phyloP scores from a whole-genome alignment of 2,329 filamentous ascomycete species.

The Colletotrichum chlorophyti region DNA sequence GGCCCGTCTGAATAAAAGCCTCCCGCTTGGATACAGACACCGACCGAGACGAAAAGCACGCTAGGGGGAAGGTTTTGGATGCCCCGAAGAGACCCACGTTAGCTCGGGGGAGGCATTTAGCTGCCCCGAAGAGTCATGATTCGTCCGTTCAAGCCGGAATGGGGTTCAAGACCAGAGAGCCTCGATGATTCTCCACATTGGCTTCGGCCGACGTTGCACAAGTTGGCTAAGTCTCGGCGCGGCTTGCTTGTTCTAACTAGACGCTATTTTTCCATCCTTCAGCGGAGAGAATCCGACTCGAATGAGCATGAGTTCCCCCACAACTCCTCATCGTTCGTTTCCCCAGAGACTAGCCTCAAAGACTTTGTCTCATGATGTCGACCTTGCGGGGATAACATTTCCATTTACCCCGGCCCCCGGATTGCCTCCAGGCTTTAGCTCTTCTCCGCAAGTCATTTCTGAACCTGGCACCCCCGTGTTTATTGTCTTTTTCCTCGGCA shows the following conservation, averaged over 20 bases:
- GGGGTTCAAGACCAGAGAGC: neutral
- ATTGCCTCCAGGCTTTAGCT: conserved; percentile 6
- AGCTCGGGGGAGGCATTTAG: conserved; percentile 30
- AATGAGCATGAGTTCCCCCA: neutral
- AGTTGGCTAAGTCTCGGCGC: conserved; percentile 1
- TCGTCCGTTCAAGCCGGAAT: neutral
- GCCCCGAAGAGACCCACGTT: conserved; percentile 13
- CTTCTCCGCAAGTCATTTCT: conserved; percentile 23
- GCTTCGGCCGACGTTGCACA: conserved; percentile 6
- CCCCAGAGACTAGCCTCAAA: conserved; percentile 1
- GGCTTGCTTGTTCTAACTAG: neutral
- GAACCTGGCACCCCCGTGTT: neutral
- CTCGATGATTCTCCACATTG: neutral
- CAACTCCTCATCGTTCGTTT: neutral
- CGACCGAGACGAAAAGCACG: conserved; percentile 32
- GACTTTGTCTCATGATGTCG: conserved; percentile 4
- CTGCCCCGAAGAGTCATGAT: conserved; percentile 32
- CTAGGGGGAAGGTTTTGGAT: conserved; percentile 28
- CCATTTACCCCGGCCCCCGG: conserved; percentile 22
- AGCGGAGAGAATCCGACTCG: conserved; percentile 12
- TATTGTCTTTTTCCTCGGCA: neutral
- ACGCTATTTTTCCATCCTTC: neutral
- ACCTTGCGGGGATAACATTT: conserved; percentile 4
- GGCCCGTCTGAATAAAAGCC: neutral
- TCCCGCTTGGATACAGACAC: no score